Evolutionary conservation across 345 rosid species (phyloP), one percentile per base, ranked within the genome.

Genomic region (Acer yangbiense): DNA sequence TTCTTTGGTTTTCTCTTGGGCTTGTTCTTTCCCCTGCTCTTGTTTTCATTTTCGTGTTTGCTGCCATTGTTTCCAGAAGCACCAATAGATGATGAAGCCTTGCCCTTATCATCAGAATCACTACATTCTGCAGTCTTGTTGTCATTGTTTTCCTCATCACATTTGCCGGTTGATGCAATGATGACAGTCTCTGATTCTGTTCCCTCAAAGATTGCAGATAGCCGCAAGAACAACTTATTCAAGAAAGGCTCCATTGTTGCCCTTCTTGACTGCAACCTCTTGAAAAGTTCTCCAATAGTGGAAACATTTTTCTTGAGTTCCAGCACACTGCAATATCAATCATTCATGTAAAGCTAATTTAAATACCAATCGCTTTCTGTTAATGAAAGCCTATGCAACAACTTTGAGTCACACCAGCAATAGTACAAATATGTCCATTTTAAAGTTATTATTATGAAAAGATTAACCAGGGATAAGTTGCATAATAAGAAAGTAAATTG

Each of bases 231-330:
- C 23, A 72, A 46, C 39, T 78, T 76, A 63, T 25, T 23, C 61
- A 80, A 39, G 10, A 73, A 65, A n/a, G 71, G 52, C 54, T 80
- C 76, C 25, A 77, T 6, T 44, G 21, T 44, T 21, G 75, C 39
- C 71, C 73, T 78, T 68, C 75, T 72, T 65, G 75, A 54, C 48
- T 61, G 77, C 62, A 81, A 9, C 73, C 64, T 70, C 48, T 35
- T 76, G 44, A 61, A n/a, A 63, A 79, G 76, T 69, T 77, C 83
- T 69, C 35, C 35, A 0, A 81, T 23, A 17, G 23, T 68, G 17
- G 81, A 21, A 46, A 74, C 13, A 32, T 25, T 44, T 8, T 29
- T 62, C 52, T 35, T 82, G 35, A 7, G 39, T 48, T 85, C 27
- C 65, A 3, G 21, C n/a, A 65, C 78, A 9, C 82, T 83, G 77